Conservation (phyloP, 2,329 filamentous ascomycete species). For the Cladosporium sp. region DNA sequence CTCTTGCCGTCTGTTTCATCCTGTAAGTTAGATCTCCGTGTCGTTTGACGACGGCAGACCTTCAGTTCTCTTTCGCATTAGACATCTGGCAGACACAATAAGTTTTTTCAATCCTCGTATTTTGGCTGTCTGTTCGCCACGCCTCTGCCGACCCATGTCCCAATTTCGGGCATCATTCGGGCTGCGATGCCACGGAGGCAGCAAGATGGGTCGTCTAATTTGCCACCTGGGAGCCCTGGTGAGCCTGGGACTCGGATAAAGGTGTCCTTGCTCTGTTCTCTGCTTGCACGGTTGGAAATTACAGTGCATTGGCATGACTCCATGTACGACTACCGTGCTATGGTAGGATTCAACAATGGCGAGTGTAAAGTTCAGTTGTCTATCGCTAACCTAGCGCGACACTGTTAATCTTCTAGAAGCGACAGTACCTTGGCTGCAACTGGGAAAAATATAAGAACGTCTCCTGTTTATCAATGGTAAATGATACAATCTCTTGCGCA, state of each 20-base stretch:
- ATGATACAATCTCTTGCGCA: not conserved
- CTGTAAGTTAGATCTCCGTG: not conserved
- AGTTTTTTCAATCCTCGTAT: not conserved
- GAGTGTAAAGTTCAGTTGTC: not conserved
- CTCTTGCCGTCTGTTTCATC: not conserved
- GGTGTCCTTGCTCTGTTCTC: not conserved
- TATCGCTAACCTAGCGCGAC: not conserved
- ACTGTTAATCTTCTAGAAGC: not conserved
- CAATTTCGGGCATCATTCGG: constrained; percentile 9
- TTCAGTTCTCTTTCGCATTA: not conserved
- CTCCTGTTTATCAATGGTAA: not conserved
- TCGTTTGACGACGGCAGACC: not conserved
- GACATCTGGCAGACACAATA: not conserved
- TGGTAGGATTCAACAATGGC: not conserved
- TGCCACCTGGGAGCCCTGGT: constrained; percentile 1
- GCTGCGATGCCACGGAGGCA: constrained; percentile 1
- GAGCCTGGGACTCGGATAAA: not conserved
- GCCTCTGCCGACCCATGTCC: not conserved
- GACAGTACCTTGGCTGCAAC: not conserved
- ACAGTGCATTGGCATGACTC: not conserved
- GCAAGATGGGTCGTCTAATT: constrained; percentile 7
- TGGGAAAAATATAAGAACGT: not conserved
- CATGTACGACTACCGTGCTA: not conserved
- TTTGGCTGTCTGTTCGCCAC: not conserved
- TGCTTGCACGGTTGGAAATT: not conserved